Base-by-base conservation (phyloP, 441 rosid genomes). In the Eutrema salsugineum region DNA sequence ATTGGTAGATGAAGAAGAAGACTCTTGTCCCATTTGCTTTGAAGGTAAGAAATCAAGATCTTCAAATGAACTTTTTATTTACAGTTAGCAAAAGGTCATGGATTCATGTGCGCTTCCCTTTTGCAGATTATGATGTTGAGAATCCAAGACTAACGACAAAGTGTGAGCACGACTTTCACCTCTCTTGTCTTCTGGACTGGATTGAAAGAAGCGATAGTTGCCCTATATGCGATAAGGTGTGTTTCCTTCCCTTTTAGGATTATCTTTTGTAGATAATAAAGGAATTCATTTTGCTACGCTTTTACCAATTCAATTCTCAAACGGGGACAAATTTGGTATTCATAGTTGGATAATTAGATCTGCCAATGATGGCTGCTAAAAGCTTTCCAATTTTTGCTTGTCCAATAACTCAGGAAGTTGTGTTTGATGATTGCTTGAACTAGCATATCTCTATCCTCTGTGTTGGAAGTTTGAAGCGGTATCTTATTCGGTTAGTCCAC, bases 121-220 rank as follows among this genome's bases (percentile, higher is more conserved):
- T 35, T 80, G 83, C 88, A 94, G 99, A 86, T 78, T 94, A 94
- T 75, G 93, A 89, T 76, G 68, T 48, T 3, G 91, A 92, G 78
- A 94, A 90, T 82, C 98, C 99, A 30, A 90, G 86, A 86, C 82
- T 92, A 62, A 62, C 78, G 50, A 88, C 97, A n/a, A 81, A 85
- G 61, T 94, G 98, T 42, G 97, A 88, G 59, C 99, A 94, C 70
- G 91, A 83, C 79, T 94, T 88, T 77, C 99, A 94, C 81, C 90
- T 94, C 43, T 81, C 95, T 6, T 94, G 97, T 82, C 88, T 94
- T 77, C 79, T 91, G 51, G 99, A 91, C 70, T 94, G 99, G 99
- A 81, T 85, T 80, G 99, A 94, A 83, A 86, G 94, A 83, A 94
- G 97, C 54, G 93, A 94, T 24, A 68, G 77, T 22, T 94, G 99